Conservation (phyloP, 371 early-diverging fungal genomes). For the Rhizopus delemar region DNA sequence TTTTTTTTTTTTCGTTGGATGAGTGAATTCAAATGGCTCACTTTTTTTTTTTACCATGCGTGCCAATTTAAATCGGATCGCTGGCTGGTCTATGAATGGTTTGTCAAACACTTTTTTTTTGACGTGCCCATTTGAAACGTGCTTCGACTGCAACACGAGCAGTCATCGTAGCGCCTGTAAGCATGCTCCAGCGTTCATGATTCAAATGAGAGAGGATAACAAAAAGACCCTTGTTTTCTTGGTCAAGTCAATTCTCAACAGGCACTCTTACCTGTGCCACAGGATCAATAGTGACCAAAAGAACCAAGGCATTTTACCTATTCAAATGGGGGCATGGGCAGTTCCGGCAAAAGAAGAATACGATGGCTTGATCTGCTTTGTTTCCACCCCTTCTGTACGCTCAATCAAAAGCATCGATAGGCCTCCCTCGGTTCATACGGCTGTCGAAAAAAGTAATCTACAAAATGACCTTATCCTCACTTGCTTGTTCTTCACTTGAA, state of each 20-base stretch:
- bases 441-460: conserved; percentile 70
- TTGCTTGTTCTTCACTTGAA: too few relatives aligned
- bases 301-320: conserved; percentile 37
- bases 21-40: background rate
- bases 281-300: background rate
- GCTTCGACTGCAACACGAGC: conserved; percentile 33
- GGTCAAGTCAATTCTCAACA: conserved; percentile 68
- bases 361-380: conserved; percentile 64
- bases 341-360: conserved; percentile 63
- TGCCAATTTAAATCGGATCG: conserved; percentile 65
- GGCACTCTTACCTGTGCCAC: conserved; percentile 60
- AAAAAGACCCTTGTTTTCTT: conserved; percentile 71
- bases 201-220: conserved; percentile 50
- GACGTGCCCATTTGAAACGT: conserved; percentile 45
- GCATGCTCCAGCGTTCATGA: conserved; percentile 46
- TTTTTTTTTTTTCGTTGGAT: background rate
- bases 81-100: conserved; percentile 70
- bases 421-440: conserved; percentile 63
- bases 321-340: conserved; percentile 51
- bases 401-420: conserved; percentile 67
- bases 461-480: conserved; percentile 6
- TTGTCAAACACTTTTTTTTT: conserved; percentile 78
- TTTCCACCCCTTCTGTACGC: conserved; percentile 55
- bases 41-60: conserved; percentile 64
- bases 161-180: conserved; percentile 22